Percentiles rank a stretch among this genome's conserved stretches.
Evolutionary conservation across 208 protist genomes (phyloP).

Genomic region (Entamoeba nuttalli): DNA sequence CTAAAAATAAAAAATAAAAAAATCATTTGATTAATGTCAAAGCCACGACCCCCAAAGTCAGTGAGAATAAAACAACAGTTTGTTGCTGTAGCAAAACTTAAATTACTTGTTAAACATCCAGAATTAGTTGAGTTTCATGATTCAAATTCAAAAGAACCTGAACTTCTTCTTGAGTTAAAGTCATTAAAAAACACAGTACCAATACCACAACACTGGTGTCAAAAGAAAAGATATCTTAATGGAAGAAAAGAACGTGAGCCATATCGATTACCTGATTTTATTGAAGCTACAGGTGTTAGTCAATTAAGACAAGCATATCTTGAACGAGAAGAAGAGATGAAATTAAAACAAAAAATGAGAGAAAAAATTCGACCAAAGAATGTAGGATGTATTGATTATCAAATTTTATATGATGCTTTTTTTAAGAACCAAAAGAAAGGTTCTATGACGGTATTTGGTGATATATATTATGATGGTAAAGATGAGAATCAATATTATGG

Average conservation of each 20-base stretch:
- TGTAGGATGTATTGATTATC: conserved; percentile 59
- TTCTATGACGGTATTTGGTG: conserved; percentile 63
- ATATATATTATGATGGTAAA: conserved; percentile 78
- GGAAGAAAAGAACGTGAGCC: not conserved
- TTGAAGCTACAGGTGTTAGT: not conserved
- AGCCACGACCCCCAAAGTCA: not conserved
- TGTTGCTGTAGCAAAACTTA: conserved; percentile 3
- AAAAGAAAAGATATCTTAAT: not conserved
- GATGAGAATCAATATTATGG: conserved; percentile 53
- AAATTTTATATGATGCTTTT: conserved; percentile 81
- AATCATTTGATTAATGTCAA: not conserved
- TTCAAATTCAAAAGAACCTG: not conserved
- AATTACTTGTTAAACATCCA: not conserved
- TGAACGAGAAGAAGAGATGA: not conserved
- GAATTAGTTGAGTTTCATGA: conserved; percentile 11
- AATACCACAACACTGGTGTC: not conserved
- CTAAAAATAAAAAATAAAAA: not conserved
- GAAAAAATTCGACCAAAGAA: not conserved
- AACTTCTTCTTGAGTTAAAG: not conserved
- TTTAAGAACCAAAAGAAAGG: conserved; percentile 87
- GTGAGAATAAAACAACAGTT: not conserved
- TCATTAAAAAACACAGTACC: not conserved
- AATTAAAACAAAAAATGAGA: not conserved
- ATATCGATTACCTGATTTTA: not conserved
- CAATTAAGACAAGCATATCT: not conserved